Conservation (phyloP, 176 grass and related monocot species). For the Musa beccarii region DNA sequence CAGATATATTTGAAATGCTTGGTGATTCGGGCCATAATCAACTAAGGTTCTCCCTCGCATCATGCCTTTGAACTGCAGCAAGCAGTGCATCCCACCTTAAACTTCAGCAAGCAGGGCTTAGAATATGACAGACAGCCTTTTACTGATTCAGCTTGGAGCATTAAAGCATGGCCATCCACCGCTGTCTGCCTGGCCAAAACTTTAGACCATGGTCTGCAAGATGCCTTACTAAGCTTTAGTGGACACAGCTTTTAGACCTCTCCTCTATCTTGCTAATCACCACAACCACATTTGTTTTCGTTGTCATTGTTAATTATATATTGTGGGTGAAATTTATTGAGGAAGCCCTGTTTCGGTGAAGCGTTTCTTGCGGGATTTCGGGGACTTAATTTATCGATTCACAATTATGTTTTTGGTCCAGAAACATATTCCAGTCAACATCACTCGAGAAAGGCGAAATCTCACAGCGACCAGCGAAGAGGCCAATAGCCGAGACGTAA, state of each 20-base stretch:
- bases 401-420: background rate
- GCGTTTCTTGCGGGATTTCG: background rate
- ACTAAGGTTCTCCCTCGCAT: no score
- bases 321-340: no score
- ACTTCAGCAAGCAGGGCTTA: no score
- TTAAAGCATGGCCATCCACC: no score
- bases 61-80: background rate
- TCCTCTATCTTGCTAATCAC: no score
- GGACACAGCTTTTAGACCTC: background rate
- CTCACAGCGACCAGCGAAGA: background rate
- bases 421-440: background rate
- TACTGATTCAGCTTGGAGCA: no score
- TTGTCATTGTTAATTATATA: no score
- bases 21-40: background rate
- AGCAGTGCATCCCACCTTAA: background rate
- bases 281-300: no score
- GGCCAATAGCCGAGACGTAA: no score
- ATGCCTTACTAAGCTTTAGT: background rate
- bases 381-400: background rate
- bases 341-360: no score
- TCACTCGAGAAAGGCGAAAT: background rate
- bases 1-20: background rate
- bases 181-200: background rate
- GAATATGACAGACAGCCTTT: no score
- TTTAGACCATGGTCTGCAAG: background rate